A percentile compares a stretch with the other conserved stretches of the same genome.
These are phyloP conservation scores for Huntiella decipiens DNA, from an alignment of 2,329 filamentous ascomycete genomes.

Conservation along the genomic window DNA sequence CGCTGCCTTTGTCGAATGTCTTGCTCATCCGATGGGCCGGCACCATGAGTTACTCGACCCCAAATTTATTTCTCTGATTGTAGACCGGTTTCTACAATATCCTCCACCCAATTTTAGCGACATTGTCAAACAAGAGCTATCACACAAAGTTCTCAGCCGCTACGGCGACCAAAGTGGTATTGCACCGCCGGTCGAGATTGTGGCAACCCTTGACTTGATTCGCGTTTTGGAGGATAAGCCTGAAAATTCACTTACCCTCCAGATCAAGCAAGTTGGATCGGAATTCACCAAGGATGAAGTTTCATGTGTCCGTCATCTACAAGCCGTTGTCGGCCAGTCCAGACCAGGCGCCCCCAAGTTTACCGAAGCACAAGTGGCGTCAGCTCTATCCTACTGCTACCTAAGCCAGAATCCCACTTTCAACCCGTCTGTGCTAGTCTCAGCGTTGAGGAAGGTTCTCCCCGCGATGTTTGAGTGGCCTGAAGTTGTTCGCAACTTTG, in stretches of 20 bases:
- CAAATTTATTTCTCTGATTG: slow-evolving; percentile 55
- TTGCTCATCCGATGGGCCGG: slow-evolving; percentile 45
- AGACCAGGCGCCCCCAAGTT: slow-evolving; percentile 40
- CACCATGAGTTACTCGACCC: slow-evolving; percentile 48
- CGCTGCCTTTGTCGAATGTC: slow-evolving; percentile 54
- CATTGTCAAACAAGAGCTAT: slow-evolving; percentile 49
- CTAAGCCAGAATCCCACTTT: slow-evolving; percentile 37
- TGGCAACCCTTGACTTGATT: slow-evolving; percentile 50
- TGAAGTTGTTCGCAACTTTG: slow-evolving; percentile 60
- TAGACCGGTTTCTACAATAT: slow-evolving; percentile 74
- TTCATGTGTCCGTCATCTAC: slow-evolving; percentile 34
- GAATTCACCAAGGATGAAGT: slow-evolving; percentile 62
- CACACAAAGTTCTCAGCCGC: slow-evolving; percentile 45
- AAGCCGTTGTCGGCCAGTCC: slow-evolving; percentile 17
- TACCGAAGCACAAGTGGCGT: slow-evolving; percentile 64
- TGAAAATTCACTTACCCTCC: slow-evolving; percentile 38
- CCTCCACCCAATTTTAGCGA: slow-evolving; percentile 75
- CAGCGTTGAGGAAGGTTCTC: slow-evolving; percentile 42
- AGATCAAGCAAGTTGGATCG: slow-evolving; percentile 55
- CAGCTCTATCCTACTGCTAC: slow-evolving; percentile 49
- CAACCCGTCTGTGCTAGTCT: slow-evolving; percentile 36
- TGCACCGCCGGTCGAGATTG: slow-evolving; percentile 48
- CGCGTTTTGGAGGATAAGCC: slow-evolving; percentile 43
- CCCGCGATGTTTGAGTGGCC: slow-evolving; percentile 48
- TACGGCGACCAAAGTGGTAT: slow-evolving; percentile 32